Base-by-base conservation (phyloP, 139 green algal genomes). In the Chlorella ohadii region DNA sequence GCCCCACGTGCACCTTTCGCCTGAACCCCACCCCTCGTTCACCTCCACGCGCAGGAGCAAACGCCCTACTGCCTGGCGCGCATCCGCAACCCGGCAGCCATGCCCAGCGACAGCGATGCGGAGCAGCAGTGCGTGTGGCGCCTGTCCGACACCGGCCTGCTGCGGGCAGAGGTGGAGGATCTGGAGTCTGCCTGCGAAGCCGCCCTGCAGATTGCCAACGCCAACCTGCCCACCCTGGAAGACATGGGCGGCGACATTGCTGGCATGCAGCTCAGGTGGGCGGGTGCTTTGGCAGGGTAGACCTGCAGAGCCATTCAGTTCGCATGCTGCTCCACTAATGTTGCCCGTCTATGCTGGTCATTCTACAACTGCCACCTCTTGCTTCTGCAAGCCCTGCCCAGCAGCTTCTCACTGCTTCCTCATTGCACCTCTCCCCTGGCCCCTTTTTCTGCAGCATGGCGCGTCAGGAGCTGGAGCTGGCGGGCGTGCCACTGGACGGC, bases 61-160 rank as follows among this genome's bases (percentile, higher is more conserved):
- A 55, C 66, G 9, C 20, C 57, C 34, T 61, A 76, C 4, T 41
- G 85, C 55, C 81, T 74, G 33, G 36, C 81, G 22, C 72, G 64
- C 44, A 89, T 89, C 65, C 63, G 59, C 20, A 31, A 71, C 39
- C 78, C 78, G 47, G 51, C 51, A 23, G 51, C 51, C 51, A 19
- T 59, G 51, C 11, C 51, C 51, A 59, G 51, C 51, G 51, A 59
- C 2, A 59, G 51, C 51, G 22, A 59, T 22, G 51, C 51, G 12
- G 51, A 59, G 51, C 67, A 61, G 79, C 80, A 85, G 80, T 38
- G 80, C 36, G 70, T 85, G 68, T 85, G 80, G 80, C 51, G 55
- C 16, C 47, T 85, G 55, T 68, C 68, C 0, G 68, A 55, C 80
- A 85, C 55, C 55, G 47, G 68, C 15, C 55, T 85, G 68, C 38